These are phyloP conservation scores for Ustilago cynodontis DNA, from an alignment of 1,284 basidiomycete genomes.

Conservation along the genomic window DNA sequence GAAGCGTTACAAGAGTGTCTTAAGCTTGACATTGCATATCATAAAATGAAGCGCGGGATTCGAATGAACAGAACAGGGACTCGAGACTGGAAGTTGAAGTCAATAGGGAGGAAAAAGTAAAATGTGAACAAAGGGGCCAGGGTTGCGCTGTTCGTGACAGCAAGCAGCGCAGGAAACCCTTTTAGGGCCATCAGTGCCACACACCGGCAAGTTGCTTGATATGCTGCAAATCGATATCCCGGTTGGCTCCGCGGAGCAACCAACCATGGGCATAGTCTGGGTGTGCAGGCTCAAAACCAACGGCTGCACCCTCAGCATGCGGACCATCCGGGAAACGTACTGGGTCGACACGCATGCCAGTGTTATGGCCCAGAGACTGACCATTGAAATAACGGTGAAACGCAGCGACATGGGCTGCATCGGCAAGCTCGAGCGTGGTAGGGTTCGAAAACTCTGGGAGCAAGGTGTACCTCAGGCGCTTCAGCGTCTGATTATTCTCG, in stretches of 20 bases:
- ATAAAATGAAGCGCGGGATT: neutral
- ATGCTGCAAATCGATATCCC: neutral
- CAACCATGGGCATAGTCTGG: neutral
- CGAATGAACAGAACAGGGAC: neutral
- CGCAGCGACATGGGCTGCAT: conserved; percentile 36
- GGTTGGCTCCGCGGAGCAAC: conserved; percentile 9
- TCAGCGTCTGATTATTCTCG: neutral
- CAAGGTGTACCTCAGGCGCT: conserved; percentile 14
- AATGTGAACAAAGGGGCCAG: no score
- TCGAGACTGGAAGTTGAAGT: neutral
- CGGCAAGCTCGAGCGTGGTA: conserved; percentile 38
- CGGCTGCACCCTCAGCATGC: neutral
- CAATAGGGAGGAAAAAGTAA: no score
- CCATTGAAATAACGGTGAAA: conserved; percentile 25
- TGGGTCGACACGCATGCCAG: neutral
- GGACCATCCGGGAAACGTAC: conserved; percentile 2
- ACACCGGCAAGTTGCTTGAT: conserved; percentile 21
- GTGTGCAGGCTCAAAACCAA: neutral
- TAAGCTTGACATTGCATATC: no score
- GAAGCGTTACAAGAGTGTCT: no score
- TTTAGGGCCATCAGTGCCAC: neutral
- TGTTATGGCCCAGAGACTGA: neutral
- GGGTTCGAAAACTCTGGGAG: conserved; percentile 26
- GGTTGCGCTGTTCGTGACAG: neutral
- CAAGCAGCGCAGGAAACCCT: neutral